Evolutionary conservation across 2,329 filamentous ascomycete genomes (phyloP).

Genomic region (Ceratocystis smalleyi): DNA sequence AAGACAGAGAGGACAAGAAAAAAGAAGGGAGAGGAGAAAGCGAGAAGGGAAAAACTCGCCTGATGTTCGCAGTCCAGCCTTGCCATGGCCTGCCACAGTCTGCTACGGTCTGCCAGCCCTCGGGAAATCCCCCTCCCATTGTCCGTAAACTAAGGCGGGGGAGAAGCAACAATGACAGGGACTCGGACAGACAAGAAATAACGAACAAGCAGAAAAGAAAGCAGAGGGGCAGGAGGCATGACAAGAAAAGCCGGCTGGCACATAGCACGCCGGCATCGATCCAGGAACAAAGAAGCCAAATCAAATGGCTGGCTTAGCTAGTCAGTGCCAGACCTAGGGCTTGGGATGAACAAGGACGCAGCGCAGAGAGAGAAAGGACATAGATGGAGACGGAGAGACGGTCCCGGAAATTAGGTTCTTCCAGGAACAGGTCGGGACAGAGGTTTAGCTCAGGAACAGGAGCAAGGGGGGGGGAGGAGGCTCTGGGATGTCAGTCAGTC

Average conservation of each 20-base stretch:
- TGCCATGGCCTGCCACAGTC: background rate
- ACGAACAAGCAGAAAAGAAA: too few species aligned
- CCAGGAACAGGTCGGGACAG: background rate
- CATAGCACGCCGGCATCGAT: background rate
- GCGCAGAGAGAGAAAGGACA: background rate
- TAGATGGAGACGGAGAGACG: background rate
- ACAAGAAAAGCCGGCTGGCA: background rate
- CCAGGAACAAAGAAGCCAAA: too few species aligned
- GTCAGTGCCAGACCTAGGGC: background rate
- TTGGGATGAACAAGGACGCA: background rate
- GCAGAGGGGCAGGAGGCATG: background rate
- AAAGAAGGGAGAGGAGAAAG: background rate
- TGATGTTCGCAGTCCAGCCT: background rate
- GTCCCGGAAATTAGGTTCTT: slow-evolving; percentile 1
- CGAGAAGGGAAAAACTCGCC: background rate
- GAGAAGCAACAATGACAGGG: background rate
- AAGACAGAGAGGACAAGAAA: background rate
- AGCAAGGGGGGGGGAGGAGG: background rate
- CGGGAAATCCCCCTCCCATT: background rate
- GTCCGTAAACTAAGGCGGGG: background rate
- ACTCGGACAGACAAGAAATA: background rate
- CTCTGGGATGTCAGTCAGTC: background rate
- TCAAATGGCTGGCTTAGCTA: background rate
- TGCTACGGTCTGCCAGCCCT: background rate
- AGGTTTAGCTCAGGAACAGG: background rate